Evolutionary conservation across 768 basidiomycete genomes (phyloP).

Genomic region (Boletus vermiculosoides): DNA sequence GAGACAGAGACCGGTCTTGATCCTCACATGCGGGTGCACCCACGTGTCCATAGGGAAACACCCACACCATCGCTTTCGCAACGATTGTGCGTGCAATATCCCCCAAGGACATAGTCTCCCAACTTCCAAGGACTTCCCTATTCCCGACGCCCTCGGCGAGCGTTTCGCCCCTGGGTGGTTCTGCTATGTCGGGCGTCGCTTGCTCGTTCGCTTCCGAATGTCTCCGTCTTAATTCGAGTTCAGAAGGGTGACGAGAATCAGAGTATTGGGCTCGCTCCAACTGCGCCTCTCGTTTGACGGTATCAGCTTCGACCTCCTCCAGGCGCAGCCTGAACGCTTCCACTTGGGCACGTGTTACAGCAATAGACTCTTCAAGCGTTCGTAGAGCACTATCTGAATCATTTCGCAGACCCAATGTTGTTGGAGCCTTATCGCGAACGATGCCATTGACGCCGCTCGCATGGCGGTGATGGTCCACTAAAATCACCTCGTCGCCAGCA

Average conservation of each 20-base stretch:
- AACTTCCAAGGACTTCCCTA: neutral
- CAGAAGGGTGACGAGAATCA: neutral
- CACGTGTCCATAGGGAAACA: slow-evolving; percentile 20
- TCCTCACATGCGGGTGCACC: neutral
- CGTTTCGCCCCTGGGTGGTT: neutral
- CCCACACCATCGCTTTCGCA: slow-evolving; percentile 22
- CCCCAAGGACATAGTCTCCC: slow-evolving; percentile 8
- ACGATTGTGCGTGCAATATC: slow-evolving; percentile 17
- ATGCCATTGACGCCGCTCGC: neutral
- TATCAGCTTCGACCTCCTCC: slow-evolving; percentile 28
- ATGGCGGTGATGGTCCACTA: neutral
- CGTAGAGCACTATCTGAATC: slow-evolving; percentile 9
- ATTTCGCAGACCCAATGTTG: neutral
- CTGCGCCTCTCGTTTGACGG: slow-evolving; percentile 14
- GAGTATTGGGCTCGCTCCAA: neutral
- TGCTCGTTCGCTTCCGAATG: neutral
- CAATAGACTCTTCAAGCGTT: slow-evolving; percentile 26
- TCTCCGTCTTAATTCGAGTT: neutral
- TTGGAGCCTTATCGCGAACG: neutral
- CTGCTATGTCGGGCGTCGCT: neutral
- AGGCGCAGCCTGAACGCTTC: slow-evolving; percentile 28
- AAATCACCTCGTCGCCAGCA: neutral
- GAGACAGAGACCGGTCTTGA: neutral
- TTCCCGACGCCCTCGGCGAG: neutral
- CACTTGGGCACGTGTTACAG: slow-evolving; percentile 23